phyloP scores from a whole-genome alignment of 2,329 filamentous ascomycete genomes.

The Colletotrichum sp. region DNA sequence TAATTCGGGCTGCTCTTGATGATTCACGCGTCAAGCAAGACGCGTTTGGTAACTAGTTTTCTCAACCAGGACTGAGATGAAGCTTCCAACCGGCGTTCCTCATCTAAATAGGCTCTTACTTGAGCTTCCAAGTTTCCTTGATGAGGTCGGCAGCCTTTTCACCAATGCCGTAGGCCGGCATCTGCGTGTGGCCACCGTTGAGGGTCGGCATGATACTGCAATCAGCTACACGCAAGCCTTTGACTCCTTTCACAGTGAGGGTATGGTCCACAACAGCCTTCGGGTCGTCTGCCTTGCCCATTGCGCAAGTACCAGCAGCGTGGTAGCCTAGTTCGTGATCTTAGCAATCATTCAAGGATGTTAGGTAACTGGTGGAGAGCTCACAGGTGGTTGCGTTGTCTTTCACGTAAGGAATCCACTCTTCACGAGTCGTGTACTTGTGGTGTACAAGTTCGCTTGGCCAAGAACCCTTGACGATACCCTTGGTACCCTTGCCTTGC shows the following conservation, averaged over 20 bases:
- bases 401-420: slow-evolving; percentile 63
- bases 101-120: not conserved
- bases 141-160: slow-evolving; percentile 57
- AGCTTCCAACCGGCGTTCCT: not conserved
- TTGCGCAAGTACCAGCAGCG: slow-evolving; percentile 60
- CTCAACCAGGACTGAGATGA: not conserved
- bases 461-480: slow-evolving; percentile 66
- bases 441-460: slow-evolving; percentile 58
- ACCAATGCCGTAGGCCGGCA: slow-evolving; percentile 63
- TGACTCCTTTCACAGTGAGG: slow-evolving; percentile 56
- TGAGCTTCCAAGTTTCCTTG: slow-evolving; percentile 34
- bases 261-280: slow-evolving; percentile 58
- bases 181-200: slow-evolving; percentile 58
- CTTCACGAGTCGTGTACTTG: slow-evolving; percentile 54
- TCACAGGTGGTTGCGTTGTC: slow-evolving; percentile 66
- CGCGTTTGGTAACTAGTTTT: not conserved
- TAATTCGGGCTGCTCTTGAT: not conserved
- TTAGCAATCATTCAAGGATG: not conserved
- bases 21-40: not conserved
- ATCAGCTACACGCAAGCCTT: slow-evolving; percentile 58
- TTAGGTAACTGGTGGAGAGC: slow-evolving; percentile 19
- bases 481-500: slow-evolving; percentile 61
- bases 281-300: slow-evolving; percentile 48
- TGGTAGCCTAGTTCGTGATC: slow-evolving; percentile 50
- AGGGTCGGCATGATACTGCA: slow-evolving; percentile 57